These are phyloP conservation scores for Mesembryanthemum crystallinum DNA, from an alignment of 148 eudicot species.

Conservation along the genomic window DNA sequence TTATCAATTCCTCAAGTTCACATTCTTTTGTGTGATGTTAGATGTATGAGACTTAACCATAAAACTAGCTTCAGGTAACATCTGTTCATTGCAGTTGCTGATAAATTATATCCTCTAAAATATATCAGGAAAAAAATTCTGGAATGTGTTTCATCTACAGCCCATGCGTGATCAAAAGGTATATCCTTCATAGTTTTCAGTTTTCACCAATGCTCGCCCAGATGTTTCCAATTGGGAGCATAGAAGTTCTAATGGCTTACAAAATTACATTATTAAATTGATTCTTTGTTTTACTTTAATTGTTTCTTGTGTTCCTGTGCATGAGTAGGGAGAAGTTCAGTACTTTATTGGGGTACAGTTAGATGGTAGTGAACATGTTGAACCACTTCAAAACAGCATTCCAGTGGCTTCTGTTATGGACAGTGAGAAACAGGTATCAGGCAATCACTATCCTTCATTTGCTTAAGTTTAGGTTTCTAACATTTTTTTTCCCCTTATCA, in stretches of 20 bases:
- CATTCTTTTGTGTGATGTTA: too few relatives aligned
- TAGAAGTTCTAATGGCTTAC: background rate
- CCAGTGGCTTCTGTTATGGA: slow-evolving; percentile 71
- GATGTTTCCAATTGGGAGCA: slow-evolving; percentile 7
- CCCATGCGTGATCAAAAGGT: slow-evolving; percentile 99
- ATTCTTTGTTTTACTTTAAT: background rate
- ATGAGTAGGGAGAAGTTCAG: slow-evolving; percentile 75
- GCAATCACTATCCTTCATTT: background rate
- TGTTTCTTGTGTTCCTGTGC: slow-evolving; percentile 14
- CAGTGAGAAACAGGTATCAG: slow-evolving; percentile 60
- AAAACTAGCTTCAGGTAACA: background rate
- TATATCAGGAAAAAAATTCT: slow-evolving; percentile 80
- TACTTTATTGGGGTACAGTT: slow-evolving; percentile 62
- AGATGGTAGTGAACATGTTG: slow-evolving; percentile 83
- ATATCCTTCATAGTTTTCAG: slow-evolving; percentile 1
- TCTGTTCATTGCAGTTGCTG: background rate
- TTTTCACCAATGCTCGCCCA: background rate
- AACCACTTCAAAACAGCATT: slow-evolving; percentile 83
- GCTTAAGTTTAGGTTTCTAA: background rate
- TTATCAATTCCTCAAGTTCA: too few relatives aligned
- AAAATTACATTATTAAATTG: background rate
- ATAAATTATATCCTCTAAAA: slow-evolving; percentile 8
- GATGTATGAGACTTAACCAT: background rate
- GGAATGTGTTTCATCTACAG: slow-evolving; percentile 98
- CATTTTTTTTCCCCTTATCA: background rate